phyloP scores from a whole-genome alignment of 2,329 filamentous ascomycete species.

The Fonsecaea multimorphosa region DNA sequence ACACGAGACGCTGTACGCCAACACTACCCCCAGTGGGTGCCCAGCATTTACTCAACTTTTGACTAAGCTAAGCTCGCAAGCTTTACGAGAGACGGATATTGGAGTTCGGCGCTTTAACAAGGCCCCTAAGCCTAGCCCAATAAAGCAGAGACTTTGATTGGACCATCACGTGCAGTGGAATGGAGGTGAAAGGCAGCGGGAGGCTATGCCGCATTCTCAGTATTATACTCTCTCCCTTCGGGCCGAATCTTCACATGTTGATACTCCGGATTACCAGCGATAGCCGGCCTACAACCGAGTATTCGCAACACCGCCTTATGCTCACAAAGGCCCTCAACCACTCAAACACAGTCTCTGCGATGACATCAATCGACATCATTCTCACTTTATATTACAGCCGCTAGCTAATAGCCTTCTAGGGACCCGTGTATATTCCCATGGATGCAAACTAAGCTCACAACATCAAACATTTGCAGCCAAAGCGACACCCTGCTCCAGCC shows the following conservation, averaged over 20 bases:
- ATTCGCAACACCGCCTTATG: not conserved
- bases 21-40: no score
- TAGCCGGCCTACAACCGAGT: not conserved
- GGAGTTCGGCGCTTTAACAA: not conserved
- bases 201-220: not conserved
- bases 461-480: constrained; percentile 61
- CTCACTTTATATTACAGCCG: constrained; percentile 1
- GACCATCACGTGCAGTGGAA: not conserved
- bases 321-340: not conserved
- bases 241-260: not conserved
- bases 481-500: constrained; percentile 53
- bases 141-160: not conserved
- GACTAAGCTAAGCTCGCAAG: not conserved
- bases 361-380: not conserved
- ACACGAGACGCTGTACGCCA: not conserved
- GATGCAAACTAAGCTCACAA: not conserved
- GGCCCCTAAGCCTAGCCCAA: not conserved
- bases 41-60: not conserved
- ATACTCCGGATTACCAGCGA: not conserved
- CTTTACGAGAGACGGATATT: no score
- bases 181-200: not conserved
- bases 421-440: constrained; percentile 1
- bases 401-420: not conserved
- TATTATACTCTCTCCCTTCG: no score
- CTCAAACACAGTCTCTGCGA: not conserved